Evolutionary conservation across 352 stramenopile species (phyloP).

Genomic region (Halophytophthora batemanensis): DNA sequence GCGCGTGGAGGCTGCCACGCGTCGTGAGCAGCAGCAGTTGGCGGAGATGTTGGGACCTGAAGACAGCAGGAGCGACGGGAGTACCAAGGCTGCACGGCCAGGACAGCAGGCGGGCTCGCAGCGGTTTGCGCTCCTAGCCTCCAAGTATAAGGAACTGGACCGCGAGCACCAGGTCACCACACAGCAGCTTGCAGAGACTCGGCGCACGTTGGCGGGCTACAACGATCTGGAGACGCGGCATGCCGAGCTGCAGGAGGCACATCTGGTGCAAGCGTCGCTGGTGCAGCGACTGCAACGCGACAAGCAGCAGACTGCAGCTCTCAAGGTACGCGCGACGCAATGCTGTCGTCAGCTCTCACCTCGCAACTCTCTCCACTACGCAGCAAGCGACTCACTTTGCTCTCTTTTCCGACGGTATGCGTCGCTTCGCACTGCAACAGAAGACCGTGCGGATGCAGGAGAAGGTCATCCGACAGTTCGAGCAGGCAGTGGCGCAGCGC

Average conservation of each 20-base stretch:
- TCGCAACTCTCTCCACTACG: too few species aligned
- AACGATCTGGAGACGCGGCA: constrained; percentile 49
- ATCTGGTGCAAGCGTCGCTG: constrained; percentile 60
- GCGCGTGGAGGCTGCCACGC: constrained; percentile 24
- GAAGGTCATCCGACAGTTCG: constrained; percentile 76
- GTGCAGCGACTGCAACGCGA: constrained; percentile 70
- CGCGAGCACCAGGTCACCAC: constrained; percentile 28
- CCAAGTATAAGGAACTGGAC: constrained; percentile 71
- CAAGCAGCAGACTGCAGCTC: constrained; percentile 44
- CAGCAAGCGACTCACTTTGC: too few species aligned
- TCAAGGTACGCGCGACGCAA: constrained; percentile 31
- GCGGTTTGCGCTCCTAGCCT: constrained; percentile 49
- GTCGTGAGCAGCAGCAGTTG: constrained; percentile 41
- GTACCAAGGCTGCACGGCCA: constrained; percentile 1
- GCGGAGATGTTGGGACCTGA: constrained; percentile 25
- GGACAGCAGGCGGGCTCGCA: constrained; percentile 31
- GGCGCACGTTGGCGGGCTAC: constrained; percentile 22
- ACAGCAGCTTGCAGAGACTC: constrained; percentile 33
- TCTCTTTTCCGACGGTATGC: not conserved
- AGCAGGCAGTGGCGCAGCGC: constrained; percentile 53
- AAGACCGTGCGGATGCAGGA: constrained; percentile 73
- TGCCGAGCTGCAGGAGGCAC: constrained; percentile 62
- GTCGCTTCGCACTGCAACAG: constrained; percentile 19
- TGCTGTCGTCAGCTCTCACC: not conserved
- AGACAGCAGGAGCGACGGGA: constrained; percentile 11